phyloP scores from a whole-genome alignment of 1,284 basidiomycete genomes.

The Ustilago trichophora region DNA sequence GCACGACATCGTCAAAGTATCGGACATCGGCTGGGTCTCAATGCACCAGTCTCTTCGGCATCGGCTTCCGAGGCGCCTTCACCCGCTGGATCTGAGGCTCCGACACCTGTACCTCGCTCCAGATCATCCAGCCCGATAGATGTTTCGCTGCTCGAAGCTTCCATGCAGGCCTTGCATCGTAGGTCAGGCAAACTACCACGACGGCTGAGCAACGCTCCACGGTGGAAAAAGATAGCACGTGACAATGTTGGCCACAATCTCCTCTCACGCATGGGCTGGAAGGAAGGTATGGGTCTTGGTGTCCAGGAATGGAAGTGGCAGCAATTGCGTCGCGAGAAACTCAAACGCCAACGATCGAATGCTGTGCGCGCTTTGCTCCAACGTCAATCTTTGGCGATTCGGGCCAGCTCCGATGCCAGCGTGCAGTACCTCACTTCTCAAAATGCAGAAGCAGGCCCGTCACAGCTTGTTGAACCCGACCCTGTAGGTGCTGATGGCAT shows the following conservation, averaged over 20 bases:
- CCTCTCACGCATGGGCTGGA: slow-evolving; percentile 43
- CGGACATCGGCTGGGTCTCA: slow-evolving; percentile 32
- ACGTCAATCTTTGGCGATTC: not conserved
- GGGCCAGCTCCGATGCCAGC: not conserved
- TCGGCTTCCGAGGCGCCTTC: slow-evolving; percentile 34
- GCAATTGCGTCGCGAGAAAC: slow-evolving; percentile 13
- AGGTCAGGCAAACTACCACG: slow-evolving; percentile 5
- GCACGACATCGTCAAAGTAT: slow-evolving; percentile 38
- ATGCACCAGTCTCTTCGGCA: slow-evolving; percentile 27
- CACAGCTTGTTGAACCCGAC: no score
- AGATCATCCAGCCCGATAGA: slow-evolving; percentile 1
- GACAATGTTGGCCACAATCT: slow-evolving; percentile 41
- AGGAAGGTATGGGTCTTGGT: slow-evolving; percentile 44
- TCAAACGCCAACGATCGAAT: slow-evolving; percentile 13
- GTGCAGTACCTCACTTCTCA: no score
- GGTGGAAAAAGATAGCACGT: slow-evolving; percentile 29
- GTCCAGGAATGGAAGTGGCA: slow-evolving; percentile 40
- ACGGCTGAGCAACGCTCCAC: slow-evolving; percentile 18
- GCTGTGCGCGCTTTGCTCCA: slow-evolving; percentile 14
- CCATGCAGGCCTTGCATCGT: slow-evolving; percentile 1
- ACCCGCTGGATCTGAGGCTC: slow-evolving; percentile 8
- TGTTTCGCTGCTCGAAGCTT: not conserved
- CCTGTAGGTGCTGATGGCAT: no score
- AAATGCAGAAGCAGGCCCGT: no score
- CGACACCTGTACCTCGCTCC: slow-evolving; percentile 13